Conservation (phyloP, 2,329 filamentous ascomycete genomes). For the Pyrenochaeta sp. region DNA sequence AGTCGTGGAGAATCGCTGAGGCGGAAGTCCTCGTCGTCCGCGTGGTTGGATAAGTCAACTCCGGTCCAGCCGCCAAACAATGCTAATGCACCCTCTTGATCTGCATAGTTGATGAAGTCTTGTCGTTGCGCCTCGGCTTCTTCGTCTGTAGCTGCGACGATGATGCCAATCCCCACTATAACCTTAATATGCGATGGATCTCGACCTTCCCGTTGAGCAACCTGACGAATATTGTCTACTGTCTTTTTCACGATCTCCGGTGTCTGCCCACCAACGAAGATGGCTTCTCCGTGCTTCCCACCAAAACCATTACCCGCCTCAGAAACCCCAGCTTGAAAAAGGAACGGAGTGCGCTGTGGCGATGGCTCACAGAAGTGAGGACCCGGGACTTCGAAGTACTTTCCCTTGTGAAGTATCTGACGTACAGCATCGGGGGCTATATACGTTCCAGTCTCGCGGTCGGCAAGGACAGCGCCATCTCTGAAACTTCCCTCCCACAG, state of each 20-base stretch:
- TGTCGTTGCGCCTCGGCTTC: slow-evolving; percentile 68
- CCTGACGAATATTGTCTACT: slow-evolving; percentile 65
- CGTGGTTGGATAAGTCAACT: slow-evolving; percentile 64
- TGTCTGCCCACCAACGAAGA: slow-evolving; percentile 66
- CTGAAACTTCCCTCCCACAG: slow-evolving; percentile 70
- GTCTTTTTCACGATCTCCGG: slow-evolving; percentile 63
- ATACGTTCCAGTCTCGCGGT: slow-evolving; percentile 64
- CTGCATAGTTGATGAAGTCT: slow-evolving; percentile 55
- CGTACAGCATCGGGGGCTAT: slow-evolving; percentile 63
- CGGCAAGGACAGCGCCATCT: slow-evolving; percentile 66
- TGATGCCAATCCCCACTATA: slow-evolving; percentile 67
- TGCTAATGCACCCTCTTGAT: slow-evolving; percentile 69
- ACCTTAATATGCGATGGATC: slow-evolving; percentile 69
- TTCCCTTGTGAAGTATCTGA: slow-evolving; percentile 69
- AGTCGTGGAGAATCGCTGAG: neutral
- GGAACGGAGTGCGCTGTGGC: slow-evolving; percentile 70
- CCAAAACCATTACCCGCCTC: slow-evolving; percentile 69
- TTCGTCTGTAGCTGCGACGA: slow-evolving; percentile 69
- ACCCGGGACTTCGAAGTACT: slow-evolving; percentile 69
- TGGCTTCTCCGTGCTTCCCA: slow-evolving; percentile 71
- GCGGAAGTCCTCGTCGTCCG: slow-evolving; percentile 5
- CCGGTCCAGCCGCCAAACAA: slow-evolving; percentile 77
- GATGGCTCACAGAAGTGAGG: slow-evolving; percentile 71
- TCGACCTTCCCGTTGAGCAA: slow-evolving; percentile 64
- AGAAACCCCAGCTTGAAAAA: slow-evolving; percentile 72